Evolutionary conservation across 2,329 filamentous ascomycete species (phyloP).

Genomic region (Sporothrix phasma): DNA sequence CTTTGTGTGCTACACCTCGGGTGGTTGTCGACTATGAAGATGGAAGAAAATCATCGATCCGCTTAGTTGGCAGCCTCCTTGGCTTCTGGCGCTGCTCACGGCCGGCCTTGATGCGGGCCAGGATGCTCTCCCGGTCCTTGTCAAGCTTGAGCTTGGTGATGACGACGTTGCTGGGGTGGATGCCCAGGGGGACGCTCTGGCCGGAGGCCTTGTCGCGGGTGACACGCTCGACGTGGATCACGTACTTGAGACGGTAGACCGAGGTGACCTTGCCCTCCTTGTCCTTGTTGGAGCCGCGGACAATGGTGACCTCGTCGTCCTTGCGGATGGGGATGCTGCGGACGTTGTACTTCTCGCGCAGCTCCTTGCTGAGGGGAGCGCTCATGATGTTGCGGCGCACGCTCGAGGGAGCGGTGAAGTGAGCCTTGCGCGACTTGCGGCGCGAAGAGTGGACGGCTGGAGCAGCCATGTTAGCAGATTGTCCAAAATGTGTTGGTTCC

Average conservation of each 20-base stretch:
- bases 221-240: slow-evolving; percentile 94
- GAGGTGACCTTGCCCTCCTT: slow-evolving; percentile 96
- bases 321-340: slow-evolving; percentile 95
- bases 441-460: slow-evolving; percentile 67
- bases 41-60: not conserved
- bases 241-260: slow-evolving; percentile 97
- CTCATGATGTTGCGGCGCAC: slow-evolving; percentile 95
- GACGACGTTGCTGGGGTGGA: slow-evolving; percentile 94
- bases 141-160: slow-evolving; percentile 98
- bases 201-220: slow-evolving; percentile 95
- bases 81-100: slow-evolving; percentile 65
- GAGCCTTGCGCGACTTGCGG: slow-evolving; percentile 97
- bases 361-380: slow-evolving; percentile 90
- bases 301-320: slow-evolving; percentile 89
- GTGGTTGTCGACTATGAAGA: not conserved
- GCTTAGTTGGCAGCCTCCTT: slow-evolving; percentile 49
- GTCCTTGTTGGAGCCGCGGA: slow-evolving; percentile 91
- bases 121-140: slow-evolving; percentile 84
- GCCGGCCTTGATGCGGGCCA: slow-evolving; percentile 74
- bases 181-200: slow-evolving; percentile 87
- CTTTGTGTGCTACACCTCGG: slow-evolving; percentile 1
- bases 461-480: too few species aligned
- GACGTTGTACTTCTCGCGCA: slow-evolving; percentile 98
- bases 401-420: slow-evolving; percentile 93
- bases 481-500: not conserved